Conservation (phyloP, 176 grass and related monocot species). For the Saccharum spontaneum region DNA sequence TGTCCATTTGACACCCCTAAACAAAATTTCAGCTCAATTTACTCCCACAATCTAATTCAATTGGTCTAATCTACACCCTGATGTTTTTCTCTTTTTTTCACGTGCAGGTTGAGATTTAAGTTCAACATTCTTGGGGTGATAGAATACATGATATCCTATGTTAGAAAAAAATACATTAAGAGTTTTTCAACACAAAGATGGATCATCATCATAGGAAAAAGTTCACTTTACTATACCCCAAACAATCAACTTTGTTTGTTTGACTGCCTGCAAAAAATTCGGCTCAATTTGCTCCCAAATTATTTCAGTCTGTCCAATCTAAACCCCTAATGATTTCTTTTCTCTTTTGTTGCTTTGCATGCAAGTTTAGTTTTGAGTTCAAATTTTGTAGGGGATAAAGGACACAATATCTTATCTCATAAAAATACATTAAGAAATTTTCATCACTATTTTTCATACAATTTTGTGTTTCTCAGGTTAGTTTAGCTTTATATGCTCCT, state of each 20-base stretch:
- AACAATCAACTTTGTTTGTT: not conserved
- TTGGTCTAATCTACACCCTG: not conserved
- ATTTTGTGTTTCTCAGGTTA: not conserved
- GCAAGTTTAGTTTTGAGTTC: no score
- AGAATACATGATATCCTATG: not conserved
- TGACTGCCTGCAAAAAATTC: not conserved
- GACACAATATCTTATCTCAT: no score
- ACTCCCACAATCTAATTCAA: not conserved
- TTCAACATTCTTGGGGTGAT: not conserved
- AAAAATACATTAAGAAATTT: not conserved
- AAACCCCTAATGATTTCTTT: not conserved
- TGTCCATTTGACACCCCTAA: not conserved
- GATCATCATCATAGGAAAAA: not conserved
- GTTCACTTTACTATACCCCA: not conserved
- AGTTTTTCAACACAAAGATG: no score
- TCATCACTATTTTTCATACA: not conserved
- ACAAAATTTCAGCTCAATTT: not conserved
- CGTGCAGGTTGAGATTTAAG: not conserved
- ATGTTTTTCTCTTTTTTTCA: not conserved
- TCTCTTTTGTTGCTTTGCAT: not conserved
- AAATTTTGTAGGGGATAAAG: no score
- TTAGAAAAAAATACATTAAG: not conserved
- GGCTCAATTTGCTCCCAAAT: not conserved
- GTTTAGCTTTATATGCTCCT: not conserved
- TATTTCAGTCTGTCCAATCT: not conserved